These are phyloP conservation scores for Raddia distichophylla DNA, from an alignment of 176 grass and related monocot species.

Conservation along the genomic window DNA sequence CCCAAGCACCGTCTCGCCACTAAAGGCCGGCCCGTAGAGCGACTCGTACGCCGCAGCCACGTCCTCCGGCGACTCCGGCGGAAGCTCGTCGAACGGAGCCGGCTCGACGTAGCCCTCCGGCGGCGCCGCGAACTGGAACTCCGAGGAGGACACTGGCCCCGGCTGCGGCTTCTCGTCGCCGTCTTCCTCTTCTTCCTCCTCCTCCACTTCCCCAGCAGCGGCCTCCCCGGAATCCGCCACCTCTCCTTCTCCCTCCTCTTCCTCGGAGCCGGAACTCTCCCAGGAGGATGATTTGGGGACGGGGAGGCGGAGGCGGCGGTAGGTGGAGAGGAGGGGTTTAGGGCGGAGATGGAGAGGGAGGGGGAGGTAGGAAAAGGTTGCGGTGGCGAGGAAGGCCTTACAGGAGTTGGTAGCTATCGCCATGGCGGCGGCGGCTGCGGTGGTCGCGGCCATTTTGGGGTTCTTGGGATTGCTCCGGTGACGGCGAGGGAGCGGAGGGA, in stretches of 20 bases:
- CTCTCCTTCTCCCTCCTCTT: constrained; percentile 6
- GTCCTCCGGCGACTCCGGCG: constrained; percentile 69
- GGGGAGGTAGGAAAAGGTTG: constrained; percentile 39
- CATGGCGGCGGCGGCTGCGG: constrained; percentile 27
- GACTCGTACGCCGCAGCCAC: constrained; percentile 62
- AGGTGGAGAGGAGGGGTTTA: constrained; percentile 31
- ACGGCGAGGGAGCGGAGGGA: not conserved
- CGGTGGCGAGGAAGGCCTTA: constrained; percentile 37
- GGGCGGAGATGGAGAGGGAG: constrained; percentile 17
- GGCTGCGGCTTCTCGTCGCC: constrained; percentile 49
- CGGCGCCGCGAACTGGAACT: constrained; percentile 56
- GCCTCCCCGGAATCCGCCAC: constrained; percentile 37
- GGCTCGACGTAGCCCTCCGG: constrained; percentile 75
- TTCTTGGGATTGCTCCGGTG: constrained; percentile 21
- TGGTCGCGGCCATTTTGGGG: constrained; percentile 38
- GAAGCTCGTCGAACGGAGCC: constrained; percentile 67
- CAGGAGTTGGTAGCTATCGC: constrained; percentile 51
- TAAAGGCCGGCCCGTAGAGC: constrained; percentile 85
- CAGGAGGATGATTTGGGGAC: constrained; percentile 46
- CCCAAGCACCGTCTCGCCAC: constrained; percentile 65
- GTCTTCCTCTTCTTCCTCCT: constrained; percentile 6
- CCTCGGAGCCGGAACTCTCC: constrained; percentile 38
- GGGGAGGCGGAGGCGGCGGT: constrained; percentile 20
- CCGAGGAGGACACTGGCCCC: constrained; percentile 43
- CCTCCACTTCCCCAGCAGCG: not conserved